A percentile compares a stretch with the other conserved stretches of the same genome.
Conservation (phyloP, 768 basidiomycete species). For the Phanerochaete sordida region DNA sequence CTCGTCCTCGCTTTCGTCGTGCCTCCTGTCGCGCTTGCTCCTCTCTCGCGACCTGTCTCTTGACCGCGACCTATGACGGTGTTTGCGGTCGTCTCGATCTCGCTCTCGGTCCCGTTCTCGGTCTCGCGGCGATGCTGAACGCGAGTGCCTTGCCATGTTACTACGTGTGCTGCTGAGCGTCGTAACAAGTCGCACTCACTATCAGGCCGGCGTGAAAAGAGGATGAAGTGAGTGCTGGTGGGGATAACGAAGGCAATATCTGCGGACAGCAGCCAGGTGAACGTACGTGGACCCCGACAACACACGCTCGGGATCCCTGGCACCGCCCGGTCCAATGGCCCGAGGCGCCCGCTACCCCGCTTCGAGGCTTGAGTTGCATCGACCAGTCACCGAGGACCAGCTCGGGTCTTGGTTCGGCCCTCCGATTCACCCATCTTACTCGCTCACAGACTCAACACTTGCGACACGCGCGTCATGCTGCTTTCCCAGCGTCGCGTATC, state of each 20-base stretch:
- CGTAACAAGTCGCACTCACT: constrained; percentile 13
- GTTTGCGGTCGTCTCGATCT: constrained; percentile 14
- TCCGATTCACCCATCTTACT: background rate
- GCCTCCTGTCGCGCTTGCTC: constrained; percentile 14
- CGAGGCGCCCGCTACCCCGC: background rate
- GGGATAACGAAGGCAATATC: background rate
- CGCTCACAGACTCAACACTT: background rate
- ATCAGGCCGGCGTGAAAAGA: background rate
- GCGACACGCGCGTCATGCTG: background rate
- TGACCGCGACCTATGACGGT: constrained; percentile 32
- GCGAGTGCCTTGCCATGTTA: constrained; percentile 47
- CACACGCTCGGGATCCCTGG: background rate
- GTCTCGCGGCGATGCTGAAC: constrained; percentile 47
- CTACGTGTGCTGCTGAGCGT: constrained; percentile 1
- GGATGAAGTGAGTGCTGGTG: background rate
- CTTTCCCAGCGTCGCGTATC: background rate
- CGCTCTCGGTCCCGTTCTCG: constrained; percentile 8
- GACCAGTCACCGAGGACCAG: background rate
- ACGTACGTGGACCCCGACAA: background rate
- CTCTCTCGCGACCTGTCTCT: constrained; percentile 28
- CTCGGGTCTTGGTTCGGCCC: background rate
- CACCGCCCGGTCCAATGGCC: background rate
- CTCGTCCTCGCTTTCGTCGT: constrained; percentile 19
- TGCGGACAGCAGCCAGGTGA: background rate
- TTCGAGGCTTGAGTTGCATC: background rate